Evolutionary conservation across 2,329 filamentous ascomycete species (phyloP), one percentile per base, ranked within the genome.

Genomic region (Fusarium redolens): DNA sequence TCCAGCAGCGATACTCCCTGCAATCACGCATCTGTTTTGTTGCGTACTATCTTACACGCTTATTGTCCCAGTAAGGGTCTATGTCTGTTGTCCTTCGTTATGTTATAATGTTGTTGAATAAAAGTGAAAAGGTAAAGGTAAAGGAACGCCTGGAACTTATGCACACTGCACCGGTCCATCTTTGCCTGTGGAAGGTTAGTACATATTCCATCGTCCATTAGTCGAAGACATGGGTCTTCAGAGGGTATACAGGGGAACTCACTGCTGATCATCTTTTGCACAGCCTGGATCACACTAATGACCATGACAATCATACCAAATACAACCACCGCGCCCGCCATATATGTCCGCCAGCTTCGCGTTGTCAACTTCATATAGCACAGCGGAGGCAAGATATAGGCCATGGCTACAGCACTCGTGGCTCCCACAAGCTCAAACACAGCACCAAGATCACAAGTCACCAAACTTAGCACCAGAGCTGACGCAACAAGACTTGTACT

Each of bases 361-460:
- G 91, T 95, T 75, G 93, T 96, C 68, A 99, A 86, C 84, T 97
- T 97, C 79, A 99, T 93, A 82, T 96, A 99, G 83, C 96, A 99
- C 62, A 98, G 85, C 31, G 96, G 96, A 69, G 96, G 96, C 68
- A 99, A 85, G 54, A 99, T 97, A 80, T 98, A 99, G 1, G 96
- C 96, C 81, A 99, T 88, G 11, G 94, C 95, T 76, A 95, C 96
- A 6, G 96, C 96, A 80, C 93, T 97, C 40, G 96, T 99, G 11
- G 96, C 95, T 69, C 96, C 96, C 65, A 99, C 96, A 22, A 99
- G 86, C 84, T 99, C 96, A 79, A 99, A 98, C 3, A 99, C 96
- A 48, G 93, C 90, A 58, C 96, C 96, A 7, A 99, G 86, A 80
- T 99, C 96, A 83, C 96, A 98, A 2, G 95, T 98, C 68, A 97